These are phyloP conservation scores for Coniochaeta sp. DNA, from an alignment of 2,329 filamentous ascomycete genomes.

Conservation along the genomic window DNA sequence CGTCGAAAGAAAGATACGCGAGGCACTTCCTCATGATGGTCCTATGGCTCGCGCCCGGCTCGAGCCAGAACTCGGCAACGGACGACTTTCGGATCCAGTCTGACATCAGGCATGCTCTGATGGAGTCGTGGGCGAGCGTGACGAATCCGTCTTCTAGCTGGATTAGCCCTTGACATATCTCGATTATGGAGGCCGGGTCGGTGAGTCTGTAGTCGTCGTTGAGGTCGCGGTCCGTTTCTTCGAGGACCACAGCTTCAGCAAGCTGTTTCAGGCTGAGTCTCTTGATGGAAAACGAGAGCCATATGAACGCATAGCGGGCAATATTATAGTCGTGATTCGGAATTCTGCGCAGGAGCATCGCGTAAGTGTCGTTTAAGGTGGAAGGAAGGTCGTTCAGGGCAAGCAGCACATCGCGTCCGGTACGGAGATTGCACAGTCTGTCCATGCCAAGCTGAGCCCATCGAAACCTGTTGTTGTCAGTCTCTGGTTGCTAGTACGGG, in stretches of 20 bases:
- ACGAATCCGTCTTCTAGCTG: conserved; percentile 8
- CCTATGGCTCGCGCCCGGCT: conserved; percentile 8
- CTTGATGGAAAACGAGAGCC: conserved; percentile 18
- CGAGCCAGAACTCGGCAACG: conserved; percentile 14
- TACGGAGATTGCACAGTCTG: conserved; percentile 13
- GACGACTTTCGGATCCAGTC: conserved; percentile 11
- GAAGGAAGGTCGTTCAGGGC: conserved; percentile 13
- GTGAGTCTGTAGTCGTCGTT: conserved; percentile 17
- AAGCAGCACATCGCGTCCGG: conserved; percentile 14
- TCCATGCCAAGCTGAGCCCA: conserved; percentile 22
- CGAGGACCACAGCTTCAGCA: conserved; percentile 19
- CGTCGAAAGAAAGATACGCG: conserved; percentile 12
- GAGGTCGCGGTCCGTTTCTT: conserved; percentile 15
- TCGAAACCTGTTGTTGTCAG: conserved; percentile 15
- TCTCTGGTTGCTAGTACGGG: not conserved
- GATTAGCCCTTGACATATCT: conserved; percentile 15
- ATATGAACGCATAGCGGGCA: conserved; percentile 17
- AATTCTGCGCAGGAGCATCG: conserved; percentile 16
- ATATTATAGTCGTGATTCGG: conserved; percentile 14
- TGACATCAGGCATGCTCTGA: conserved; percentile 14
- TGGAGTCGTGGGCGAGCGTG: conserved; percentile 17
- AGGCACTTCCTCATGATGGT: conserved; percentile 17
- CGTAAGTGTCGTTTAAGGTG: conserved; percentile 17
- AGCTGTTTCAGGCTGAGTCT: conserved; percentile 17
- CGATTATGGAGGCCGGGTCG: conserved; percentile 11